Conservation (phyloP, 768 basidiomycete genomes). For the Hebeloma cylindrosporum region DNA sequence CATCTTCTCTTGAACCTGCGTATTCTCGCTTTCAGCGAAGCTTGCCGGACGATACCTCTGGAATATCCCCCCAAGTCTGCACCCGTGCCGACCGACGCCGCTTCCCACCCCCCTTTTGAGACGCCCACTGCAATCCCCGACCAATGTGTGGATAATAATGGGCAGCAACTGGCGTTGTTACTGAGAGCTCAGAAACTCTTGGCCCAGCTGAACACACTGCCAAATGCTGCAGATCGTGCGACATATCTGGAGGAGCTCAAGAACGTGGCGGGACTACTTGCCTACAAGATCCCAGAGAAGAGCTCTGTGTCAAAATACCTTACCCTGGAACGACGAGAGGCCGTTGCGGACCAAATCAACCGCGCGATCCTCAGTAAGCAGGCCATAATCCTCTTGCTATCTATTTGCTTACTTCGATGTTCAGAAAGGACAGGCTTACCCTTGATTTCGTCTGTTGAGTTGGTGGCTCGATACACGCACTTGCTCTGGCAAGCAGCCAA, state of each 20-base stretch:
- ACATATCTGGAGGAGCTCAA: conserved; percentile 69
- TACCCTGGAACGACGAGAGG: conserved; percentile 71
- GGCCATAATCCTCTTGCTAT: not conserved
- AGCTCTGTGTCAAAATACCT: conserved; percentile 78
- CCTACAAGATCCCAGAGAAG: conserved; percentile 78
- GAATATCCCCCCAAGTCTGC: conserved; percentile 33
- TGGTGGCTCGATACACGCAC: conserved; percentile 65
- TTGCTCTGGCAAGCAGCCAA: conserved; percentile 58
- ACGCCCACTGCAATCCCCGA: not conserved
- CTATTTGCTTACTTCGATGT: not conserved
- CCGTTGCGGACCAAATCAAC: conserved; percentile 86
- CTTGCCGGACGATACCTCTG: conserved; percentile 72
- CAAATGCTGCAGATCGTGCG: conserved; percentile 52
- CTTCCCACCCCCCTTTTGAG: conserved; percentile 14
- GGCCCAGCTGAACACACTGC: conserved; percentile 56
- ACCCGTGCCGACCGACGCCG: conserved; percentile 14
- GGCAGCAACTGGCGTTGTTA: conserved; percentile 51
- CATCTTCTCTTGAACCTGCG: conserved; percentile 84
- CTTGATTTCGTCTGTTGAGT: conserved; percentile 60
- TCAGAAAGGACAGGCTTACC: conserved; percentile 53
- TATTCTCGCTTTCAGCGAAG: conserved; percentile 85
- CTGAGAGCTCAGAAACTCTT: conserved; percentile 67
- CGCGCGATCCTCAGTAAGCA: conserved; percentile 81
- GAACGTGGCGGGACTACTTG: conserved; percentile 75
- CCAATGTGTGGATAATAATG: conserved; percentile 29